These are phyloP conservation scores for Serpula lacrymans DNA, from an alignment of 768 basidiomycete species.

Conservation along the genomic window DNA sequence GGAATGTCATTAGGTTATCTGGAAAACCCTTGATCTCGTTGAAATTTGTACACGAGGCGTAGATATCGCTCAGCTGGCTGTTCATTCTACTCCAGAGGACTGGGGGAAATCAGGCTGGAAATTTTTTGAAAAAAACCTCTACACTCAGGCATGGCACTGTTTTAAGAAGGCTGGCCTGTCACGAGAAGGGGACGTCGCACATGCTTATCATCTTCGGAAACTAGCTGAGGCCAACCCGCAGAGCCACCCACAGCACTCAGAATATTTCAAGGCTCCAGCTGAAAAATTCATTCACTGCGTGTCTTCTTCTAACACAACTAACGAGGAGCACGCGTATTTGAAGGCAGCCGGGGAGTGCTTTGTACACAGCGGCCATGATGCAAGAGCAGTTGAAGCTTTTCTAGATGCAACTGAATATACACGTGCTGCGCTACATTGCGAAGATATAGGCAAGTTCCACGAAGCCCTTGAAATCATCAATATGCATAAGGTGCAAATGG, in stretches of 20 bases:
- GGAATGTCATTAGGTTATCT: conserved; percentile 56
- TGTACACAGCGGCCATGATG: conserved; percentile 34
- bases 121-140: conserved; percentile 38
- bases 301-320: conserved; percentile 21
- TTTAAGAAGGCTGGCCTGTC: conserved; percentile 44
- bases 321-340: conserved; percentile 34
- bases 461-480: conserved; percentile 46
- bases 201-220: conserved; percentile 54
- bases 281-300: conserved; percentile 46
- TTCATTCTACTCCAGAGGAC: conserved; percentile 46
- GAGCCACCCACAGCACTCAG: conserved; percentile 11
- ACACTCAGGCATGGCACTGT: conserved; percentile 51
- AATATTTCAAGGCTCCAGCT: conserved; percentile 45
- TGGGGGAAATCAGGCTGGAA: conserved; percentile 39
- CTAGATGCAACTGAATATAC: conserved; percentile 40
- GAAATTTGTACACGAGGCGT: conserved; percentile 45
- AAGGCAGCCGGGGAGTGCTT: conserved; percentile 46
- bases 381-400: conserved; percentile 44
- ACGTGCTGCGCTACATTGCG: conserved; percentile 40
- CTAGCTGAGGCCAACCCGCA: conserved; percentile 36
- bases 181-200: conserved; percentile 43
- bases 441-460: conserved; percentile 42
- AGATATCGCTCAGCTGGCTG: conserved; percentile 52
- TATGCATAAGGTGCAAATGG: conserved; percentile 24
- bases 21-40: conserved; percentile 44